These are phyloP conservation scores for Biscogniauxia mediterranea DNA, from an alignment of 2,329 filamentous ascomycete genomes.

Conservation along the genomic window DNA sequence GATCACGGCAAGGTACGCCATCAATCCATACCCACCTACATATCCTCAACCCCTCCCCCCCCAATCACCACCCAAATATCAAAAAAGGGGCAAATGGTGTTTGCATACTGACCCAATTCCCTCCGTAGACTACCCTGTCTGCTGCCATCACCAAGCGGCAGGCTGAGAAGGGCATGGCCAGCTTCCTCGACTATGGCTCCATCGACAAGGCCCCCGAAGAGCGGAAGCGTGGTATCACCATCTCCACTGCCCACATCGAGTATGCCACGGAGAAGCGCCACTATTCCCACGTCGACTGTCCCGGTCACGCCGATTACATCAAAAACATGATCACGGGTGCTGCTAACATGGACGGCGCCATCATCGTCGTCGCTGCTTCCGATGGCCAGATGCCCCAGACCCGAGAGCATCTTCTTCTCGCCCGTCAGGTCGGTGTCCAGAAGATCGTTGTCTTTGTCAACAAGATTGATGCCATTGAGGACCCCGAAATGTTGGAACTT, in stretches of 20 bases:
- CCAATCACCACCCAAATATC: too few species aligned
- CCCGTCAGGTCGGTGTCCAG: constrained; percentile 97
- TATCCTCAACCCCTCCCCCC: not conserved
- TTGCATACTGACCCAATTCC: constrained; percentile 15
- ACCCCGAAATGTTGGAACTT: constrained; percentile 99
- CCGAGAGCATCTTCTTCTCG: constrained; percentile 94
- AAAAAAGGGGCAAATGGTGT: too few species aligned
- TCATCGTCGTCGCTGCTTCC: constrained; percentile 96
- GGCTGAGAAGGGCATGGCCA: constrained; percentile 88
- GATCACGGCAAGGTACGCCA: constrained; percentile 96
- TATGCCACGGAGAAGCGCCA: constrained; percentile 92
- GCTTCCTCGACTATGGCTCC: constrained; percentile 93
- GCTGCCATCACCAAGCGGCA: constrained; percentile 99
- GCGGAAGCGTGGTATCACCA: constrained; percentile 99
- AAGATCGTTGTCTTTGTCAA: constrained; percentile 99
- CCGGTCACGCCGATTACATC: constrained; percentile 99
- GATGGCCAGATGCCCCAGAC: constrained; percentile 99
- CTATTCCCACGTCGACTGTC: constrained; percentile 99
- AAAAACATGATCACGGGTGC: constrained; percentile 99
- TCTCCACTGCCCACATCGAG: constrained; percentile 97
- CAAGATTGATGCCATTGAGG: constrained; percentile 96
- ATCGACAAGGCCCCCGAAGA: constrained; percentile 99
- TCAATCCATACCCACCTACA: not conserved
- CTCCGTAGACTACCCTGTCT: constrained; percentile 83
- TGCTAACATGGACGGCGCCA: constrained; percentile 98